Conservation (phyloP, 2,329 filamentous ascomycete species). For the Arthrinium phaeospermum region DNA sequence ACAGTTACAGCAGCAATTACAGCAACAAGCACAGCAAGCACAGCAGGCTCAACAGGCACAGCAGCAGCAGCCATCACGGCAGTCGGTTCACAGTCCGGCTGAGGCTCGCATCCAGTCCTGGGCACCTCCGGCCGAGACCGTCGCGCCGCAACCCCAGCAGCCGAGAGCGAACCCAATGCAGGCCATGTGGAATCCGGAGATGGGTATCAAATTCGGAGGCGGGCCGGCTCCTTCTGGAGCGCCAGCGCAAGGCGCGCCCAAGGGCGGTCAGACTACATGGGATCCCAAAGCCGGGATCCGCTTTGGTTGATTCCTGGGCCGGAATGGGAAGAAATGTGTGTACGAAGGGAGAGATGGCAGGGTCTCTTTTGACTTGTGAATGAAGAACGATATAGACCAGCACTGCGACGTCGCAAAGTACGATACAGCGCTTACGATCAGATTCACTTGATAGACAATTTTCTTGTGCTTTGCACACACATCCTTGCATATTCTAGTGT, state of each 20-base stretch:
- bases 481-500: neutral
- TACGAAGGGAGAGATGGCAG: neutral
- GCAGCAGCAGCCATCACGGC: slow-evolving; percentile 34
- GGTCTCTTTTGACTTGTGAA: no score
- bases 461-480: neutral
- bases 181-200: slow-evolving; percentile 78
- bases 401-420: neutral
- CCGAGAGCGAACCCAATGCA: slow-evolving; percentile 45
- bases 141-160: slow-evolving; percentile 53
- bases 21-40: slow-evolving; percentile 33
- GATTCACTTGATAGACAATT: neutral
- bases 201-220: slow-evolving; percentile 78
- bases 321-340: neutral
- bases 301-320: slow-evolving; percentile 31
- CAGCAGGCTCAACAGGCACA: neutral
- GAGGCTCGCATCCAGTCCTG: slow-evolving; percentile 66
- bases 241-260: slow-evolving; percentile 27
- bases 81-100: slow-evolving; percentile 35
- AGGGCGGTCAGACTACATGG: slow-evolving; percentile 50
- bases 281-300: slow-evolving; percentile 63
- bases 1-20: neutral
- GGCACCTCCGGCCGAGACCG: slow-evolving; percentile 50
- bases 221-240: slow-evolving; percentile 33
- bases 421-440: neutral
- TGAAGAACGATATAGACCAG: neutral